A percentile compares a stretch with the other conserved stretches of the same genome.
Evolutionary conservation across 1,139 yeast genomes (phyloP).

Genomic region (Debaryomyces fabryi): DNA sequence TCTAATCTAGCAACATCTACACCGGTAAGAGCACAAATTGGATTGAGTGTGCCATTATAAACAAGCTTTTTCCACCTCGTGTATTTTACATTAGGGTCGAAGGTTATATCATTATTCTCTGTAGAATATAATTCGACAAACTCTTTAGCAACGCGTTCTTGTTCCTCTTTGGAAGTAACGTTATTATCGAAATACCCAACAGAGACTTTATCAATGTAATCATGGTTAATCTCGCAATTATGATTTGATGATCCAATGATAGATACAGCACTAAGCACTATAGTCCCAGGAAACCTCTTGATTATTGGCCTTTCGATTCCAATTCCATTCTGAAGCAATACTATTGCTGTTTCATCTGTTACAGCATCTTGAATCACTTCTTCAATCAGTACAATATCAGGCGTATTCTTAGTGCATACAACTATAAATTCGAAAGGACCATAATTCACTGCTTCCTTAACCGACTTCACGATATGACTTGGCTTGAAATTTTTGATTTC

Average conservation of each 20-base stretch:
- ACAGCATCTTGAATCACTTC: slow-evolving; percentile 62
- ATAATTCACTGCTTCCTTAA: slow-evolving; percentile 46
- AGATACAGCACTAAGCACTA: slow-evolving; percentile 68
- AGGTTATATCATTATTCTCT: slow-evolving; percentile 42
- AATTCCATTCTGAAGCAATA: slow-evolving; percentile 73
- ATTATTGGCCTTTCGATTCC: slow-evolving; percentile 69
- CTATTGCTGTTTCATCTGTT: slow-evolving; percentile 51
- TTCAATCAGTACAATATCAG: slow-evolving; percentile 62
- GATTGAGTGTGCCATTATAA: slow-evolving; percentile 69
- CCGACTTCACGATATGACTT: slow-evolving; percentile 39
- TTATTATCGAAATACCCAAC: slow-evolving; percentile 54
- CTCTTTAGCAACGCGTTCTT: slow-evolving; percentile 27
- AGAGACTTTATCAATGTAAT: slow-evolving; percentile 53
- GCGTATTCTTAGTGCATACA: slow-evolving; percentile 72
- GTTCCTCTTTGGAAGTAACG: slow-evolving; percentile 19
- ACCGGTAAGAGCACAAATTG: slow-evolving; percentile 57
- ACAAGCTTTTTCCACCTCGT: slow-evolving; percentile 75
- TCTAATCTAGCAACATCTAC: slow-evolving; percentile 62
- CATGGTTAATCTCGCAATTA: slow-evolving; percentile 53
- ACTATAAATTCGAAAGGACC: slow-evolving; percentile 69
- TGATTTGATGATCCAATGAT: slow-evolving; percentile 67
- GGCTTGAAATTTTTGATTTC: slow-evolving; percentile 57
- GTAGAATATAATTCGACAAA: slow-evolving; percentile 56
- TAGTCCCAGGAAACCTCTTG: slow-evolving; percentile 56
- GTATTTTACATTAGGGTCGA: slow-evolving; percentile 51